Conservation (phyloP, 2,329 filamentous ascomycete species). For the Cladosporium oxysporum region DNA sequence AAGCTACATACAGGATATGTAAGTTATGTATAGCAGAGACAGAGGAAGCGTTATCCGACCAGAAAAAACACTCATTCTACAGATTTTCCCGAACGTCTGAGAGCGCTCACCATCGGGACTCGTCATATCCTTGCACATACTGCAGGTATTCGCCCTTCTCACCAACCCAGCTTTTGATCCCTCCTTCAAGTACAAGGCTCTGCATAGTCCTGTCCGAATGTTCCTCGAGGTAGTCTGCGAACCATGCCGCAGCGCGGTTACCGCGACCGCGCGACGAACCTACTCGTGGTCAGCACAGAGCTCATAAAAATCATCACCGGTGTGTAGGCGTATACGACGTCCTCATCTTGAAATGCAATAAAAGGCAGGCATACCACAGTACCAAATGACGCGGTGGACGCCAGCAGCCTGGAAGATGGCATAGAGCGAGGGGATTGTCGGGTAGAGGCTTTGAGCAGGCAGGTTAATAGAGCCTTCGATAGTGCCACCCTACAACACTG, state of each 20-base stretch:
- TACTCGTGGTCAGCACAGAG: constrained; percentile 32
- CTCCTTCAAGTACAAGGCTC: constrained; percentile 54
- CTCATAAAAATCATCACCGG: too few relatives aligned
- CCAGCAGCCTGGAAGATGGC: constrained; percentile 54
- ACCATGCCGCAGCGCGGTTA: constrained; percentile 56
- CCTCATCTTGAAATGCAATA: too few relatives aligned
- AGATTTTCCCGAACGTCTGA: too few relatives aligned
- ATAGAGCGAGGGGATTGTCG: constrained; percentile 51
- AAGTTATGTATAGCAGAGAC: too few relatives aligned
- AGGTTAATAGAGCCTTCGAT: constrained; percentile 60
- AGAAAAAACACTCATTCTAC: too few relatives aligned
- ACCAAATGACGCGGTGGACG: constrained; percentile 55
- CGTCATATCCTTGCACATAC: constrained; percentile 54
- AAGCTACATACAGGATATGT: too few relatives aligned
- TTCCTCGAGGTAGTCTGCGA: constrained; percentile 53
- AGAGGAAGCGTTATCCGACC: too few relatives aligned
- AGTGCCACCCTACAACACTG: constrained; percentile 56
- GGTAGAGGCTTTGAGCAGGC: constrained; percentile 58
- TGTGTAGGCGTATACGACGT: too few relatives aligned
- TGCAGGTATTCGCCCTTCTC: constrained; percentile 51
- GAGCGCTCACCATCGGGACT: constrained; percentile 13
- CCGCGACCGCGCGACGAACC: constrained; percentile 59
- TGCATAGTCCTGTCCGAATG: constrained; percentile 45
- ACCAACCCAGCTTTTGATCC: constrained; percentile 57
- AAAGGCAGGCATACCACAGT: constrained; percentile 56